These are phyloP conservation scores for Boletus speciosus DNA, from an alignment of 768 basidiomycete genomes.

Conservation along the genomic window DNA sequence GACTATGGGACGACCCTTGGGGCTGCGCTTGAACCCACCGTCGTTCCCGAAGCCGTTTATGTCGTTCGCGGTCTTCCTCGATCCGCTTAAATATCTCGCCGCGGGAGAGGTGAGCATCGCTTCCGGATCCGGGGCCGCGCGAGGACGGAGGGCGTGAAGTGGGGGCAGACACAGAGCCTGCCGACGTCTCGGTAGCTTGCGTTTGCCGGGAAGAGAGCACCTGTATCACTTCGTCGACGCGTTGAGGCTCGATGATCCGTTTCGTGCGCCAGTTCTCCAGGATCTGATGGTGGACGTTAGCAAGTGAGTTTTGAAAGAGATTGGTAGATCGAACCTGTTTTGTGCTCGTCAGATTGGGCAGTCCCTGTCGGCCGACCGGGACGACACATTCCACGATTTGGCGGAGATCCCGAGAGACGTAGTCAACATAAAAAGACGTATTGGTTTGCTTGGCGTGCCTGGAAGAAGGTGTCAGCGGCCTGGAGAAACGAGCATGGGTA, in stretches of 20 bases:
- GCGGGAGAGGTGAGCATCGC: slow-evolving; percentile 42
- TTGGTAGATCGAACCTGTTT: slow-evolving; percentile 58
- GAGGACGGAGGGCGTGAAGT: slow-evolving; percentile 11
- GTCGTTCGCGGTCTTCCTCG: slow-evolving; percentile 89
- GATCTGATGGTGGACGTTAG: slow-evolving; percentile 40
- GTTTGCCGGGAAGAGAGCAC: slow-evolving; percentile 49
- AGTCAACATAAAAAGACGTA: slow-evolving; percentile 68
- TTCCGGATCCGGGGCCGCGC: neutral
- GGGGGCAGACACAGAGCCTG: slow-evolving; percentile 19
- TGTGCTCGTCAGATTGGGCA: slow-evolving; percentile 83
- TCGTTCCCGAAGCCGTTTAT: slow-evolving; percentile 85
- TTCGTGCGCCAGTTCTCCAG: slow-evolving; percentile 90
- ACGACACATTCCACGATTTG: slow-evolving; percentile 85
- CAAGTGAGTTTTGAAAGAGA: neutral
- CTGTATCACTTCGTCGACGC: slow-evolving; percentile 66
- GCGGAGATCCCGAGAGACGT: slow-evolving; percentile 71
- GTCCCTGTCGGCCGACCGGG: slow-evolving; percentile 80
- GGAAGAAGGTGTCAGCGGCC: neutral
- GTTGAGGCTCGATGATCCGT: slow-evolving; percentile 75
- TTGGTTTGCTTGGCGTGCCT: slow-evolving; percentile 35
- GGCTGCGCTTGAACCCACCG: slow-evolving; percentile 85
- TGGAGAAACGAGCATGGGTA: neutral
- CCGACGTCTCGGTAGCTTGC: slow-evolving; percentile 13
- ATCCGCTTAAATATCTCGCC: slow-evolving; percentile 78
- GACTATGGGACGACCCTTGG: slow-evolving; percentile 26